These are phyloP conservation scores for Leccinum holopus DNA, from an alignment of 1,284 basidiomycete genomes.

Conservation along the genomic window DNA sequence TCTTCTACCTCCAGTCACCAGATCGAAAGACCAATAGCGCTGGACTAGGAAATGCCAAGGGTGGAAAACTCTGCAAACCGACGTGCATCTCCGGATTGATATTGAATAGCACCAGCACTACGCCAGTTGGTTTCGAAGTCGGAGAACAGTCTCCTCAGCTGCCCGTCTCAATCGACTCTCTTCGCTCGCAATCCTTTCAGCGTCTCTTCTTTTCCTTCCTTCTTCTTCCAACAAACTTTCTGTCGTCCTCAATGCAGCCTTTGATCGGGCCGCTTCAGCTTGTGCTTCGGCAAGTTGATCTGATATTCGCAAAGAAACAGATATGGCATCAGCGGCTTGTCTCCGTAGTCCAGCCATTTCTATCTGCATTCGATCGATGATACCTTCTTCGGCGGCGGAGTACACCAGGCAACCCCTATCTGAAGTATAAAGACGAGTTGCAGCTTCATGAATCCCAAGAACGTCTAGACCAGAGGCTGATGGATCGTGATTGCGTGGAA, in stretches of 20 bases:
- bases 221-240: slow-evolving; percentile 64
- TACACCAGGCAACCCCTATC: slow-evolving; percentile 22
- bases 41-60: background rate
- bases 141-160: slow-evolving; percentile 46
- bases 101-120: background rate
- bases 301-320: slow-evolving; percentile 57
- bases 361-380: slow-evolving; percentile 58
- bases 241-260: slow-evolving; percentile 49
- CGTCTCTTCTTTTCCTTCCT: slow-evolving; percentile 52
- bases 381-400: slow-evolving; percentile 35
- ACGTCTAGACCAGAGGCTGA: slow-evolving; percentile 32
- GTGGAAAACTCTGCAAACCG: background rate
- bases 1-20: background rate
- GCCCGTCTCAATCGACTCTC: slow-evolving; percentile 49
- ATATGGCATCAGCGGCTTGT: slow-evolving; percentile 64
- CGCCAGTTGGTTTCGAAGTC: slow-evolving; percentile 20
- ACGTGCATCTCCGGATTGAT: slow-evolving; percentile 2
- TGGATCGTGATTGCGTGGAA: slow-evolving; percentile 45
- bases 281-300: slow-evolving; percentile 64
- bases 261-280: slow-evolving; percentile 53
- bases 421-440: slow-evolving; percentile 27
- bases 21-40: background rate
- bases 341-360: slow-evolving; percentile 60
- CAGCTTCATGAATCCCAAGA: slow-evolving; percentile 33
- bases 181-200: slow-evolving; percentile 52